Evolutionary conservation across 352 stramenopile genomes (phyloP), one percentile per base, ranked within the genome.

Genomic region (Phytophthora capsici): DNA sequence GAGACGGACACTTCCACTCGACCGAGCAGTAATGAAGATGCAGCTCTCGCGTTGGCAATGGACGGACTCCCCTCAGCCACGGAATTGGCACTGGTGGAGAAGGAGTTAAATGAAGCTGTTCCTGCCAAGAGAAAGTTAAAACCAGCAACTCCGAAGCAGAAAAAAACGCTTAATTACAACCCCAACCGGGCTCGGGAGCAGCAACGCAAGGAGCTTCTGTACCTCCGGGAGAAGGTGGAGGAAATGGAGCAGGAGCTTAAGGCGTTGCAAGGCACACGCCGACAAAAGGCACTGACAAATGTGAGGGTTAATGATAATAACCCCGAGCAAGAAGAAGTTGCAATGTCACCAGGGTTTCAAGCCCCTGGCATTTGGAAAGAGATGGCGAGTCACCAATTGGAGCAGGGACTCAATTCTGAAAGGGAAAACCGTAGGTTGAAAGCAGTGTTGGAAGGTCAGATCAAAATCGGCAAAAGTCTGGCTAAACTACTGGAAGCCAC

Each of bases 401-500:
- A 77, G 43, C 66, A 82, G 45, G 64, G 73, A 53, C 64, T 80
- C 30, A 80, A 88, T 46, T 62, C 75, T 1, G 77, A 89, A 53
- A 54, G 75, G 20, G 82, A 90, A 59, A 90, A 90, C 49, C 70
- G 77, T 17, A 67, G 78, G 4, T 67, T 90, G 4, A 80, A 80
- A 51, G 52, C 69, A 7, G 69, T 86, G 37, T 62, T 90, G 36
- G 79, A 88, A 46, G 80, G 71, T 17, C 82, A 90, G 45, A 76
- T 90, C 63, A 87, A 88, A 66, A 71, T 89, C 43, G 79, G 73
- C 26, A 80, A 77, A 45, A 82, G 69, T 61, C 72, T 86, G 22
- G 71, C 77, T 28, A 81, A 81, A 28, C 19, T 82, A 26, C 46
- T 86, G 23, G 62, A 84, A 26, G 70, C 71, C 12, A 63, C 49